Evolutionary conservation across 2,329 filamentous ascomycete species (phyloP), one percentile per base, ranked within the genome.

Genomic region (Verruconis gallopava): DNA sequence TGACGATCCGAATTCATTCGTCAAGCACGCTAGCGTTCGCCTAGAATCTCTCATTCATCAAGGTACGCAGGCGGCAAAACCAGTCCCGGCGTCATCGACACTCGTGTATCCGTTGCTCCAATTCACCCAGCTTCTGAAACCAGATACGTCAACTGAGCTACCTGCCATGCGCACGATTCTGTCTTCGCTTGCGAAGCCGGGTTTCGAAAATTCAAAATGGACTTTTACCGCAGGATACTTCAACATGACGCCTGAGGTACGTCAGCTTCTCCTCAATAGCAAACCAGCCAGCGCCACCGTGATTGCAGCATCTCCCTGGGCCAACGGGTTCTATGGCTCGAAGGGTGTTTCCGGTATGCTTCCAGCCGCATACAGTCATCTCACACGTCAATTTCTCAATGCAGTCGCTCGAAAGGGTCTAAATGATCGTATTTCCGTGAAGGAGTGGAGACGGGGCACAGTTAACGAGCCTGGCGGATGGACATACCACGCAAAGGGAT

Each of bases 211-310:
- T 22, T 83, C 82, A 0, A 80, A 77, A 12, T 98, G 91, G 91
- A 91, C 85, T 0, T 96, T 98, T 59, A 96, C 91, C 1, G 91
- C 91, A 0, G 91, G 91, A 40, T 98, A 98, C 65, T 98, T 98
- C 67, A 98, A 98, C 65, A 93, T 93, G 43, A 86, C 86, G 4
- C 81, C 86, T 0, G 77, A 79, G 3, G 74, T 96, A 15, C 88
- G 84, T 2, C 74, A 79, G 30, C 73, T 94, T 1, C 69, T 98
- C 0, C 76, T 98, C 21, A 68, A 72, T 4, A 86, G 85, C 1
- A 73, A 77, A 1, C 81, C 79, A 0, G 61, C 64, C 1, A 70
- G 69, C 33, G 91, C 85, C 46, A 88, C 81, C 0, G 83, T 98
- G 17, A 80, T 98, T 42, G 95, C 91, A 0, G 91, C 91, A 2